Percentiles rank a stretch among this genome's conserved stretches.
Evolutionary conservation across 805 yeast species (phyloP).

Genomic region (Nakazawaea holstii): DNA sequence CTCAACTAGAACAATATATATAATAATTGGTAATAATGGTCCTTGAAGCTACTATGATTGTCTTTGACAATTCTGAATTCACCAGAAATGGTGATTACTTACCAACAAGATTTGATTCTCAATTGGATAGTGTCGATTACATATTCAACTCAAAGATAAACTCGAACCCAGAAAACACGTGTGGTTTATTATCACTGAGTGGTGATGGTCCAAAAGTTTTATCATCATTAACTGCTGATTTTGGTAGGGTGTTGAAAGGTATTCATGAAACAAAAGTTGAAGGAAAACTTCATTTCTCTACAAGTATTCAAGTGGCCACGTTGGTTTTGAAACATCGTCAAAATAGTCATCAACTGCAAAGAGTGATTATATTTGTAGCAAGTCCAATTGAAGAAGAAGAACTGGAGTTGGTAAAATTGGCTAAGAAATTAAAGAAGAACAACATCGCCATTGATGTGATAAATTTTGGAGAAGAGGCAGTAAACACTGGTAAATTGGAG

Average conservation of each 20-base stretch:
- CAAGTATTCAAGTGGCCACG: constrained; percentile 90
- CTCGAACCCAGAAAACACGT: constrained; percentile 90
- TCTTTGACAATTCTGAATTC: constrained; percentile 92
- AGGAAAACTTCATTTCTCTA: constrained; percentile 64
- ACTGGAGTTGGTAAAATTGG: constrained; percentile 73
- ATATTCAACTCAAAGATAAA: constrained; percentile 82
- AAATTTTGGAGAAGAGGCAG: constrained; percentile 84
- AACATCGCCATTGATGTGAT: constrained; percentile 84
- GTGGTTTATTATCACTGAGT: constrained; percentile 84
- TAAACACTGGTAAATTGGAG: constrained; percentile 73
- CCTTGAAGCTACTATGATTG: constrained; percentile 92
- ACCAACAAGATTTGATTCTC: constrained; percentile 86
- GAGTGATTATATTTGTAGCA: constrained; percentile 87
- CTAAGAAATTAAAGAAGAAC: constrained; percentile 90
- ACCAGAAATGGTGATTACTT: constrained; percentile 94
- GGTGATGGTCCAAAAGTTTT: constrained; percentile 85
- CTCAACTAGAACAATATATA: neutral
- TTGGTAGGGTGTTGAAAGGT: constrained; percentile 80
- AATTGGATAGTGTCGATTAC: constrained; percentile 81
- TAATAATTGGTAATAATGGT: constrained; percentile 61
- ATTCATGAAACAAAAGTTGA: constrained; percentile 71
- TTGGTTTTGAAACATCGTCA: constrained; percentile 94
- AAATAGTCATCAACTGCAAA: constrained; percentile 85
- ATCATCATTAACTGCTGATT: constrained; percentile 81
- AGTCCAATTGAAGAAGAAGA: constrained; percentile 70